Evolutionary conservation across 805 yeast species (phyloP), one percentile per base, ranked within the genome.

Genomic region (Candida quercuum): DNA sequence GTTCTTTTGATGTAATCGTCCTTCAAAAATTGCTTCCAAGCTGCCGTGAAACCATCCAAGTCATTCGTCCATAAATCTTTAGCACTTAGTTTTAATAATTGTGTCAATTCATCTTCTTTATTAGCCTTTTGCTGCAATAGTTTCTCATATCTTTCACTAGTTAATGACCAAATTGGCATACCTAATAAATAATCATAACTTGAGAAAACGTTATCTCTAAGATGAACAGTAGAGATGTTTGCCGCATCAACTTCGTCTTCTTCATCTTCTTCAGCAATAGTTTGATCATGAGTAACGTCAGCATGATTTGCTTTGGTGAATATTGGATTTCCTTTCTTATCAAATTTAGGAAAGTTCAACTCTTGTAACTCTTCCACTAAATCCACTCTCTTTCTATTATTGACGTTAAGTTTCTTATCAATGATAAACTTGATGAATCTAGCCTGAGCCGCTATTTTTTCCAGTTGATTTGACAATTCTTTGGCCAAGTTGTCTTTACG

Each of bases 161-260:
- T 91, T 55, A 93, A 74, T 27, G 96, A 83, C 93, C 96, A 87
- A 46, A 93, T 80, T 25, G 88, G 76, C 96, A 93, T 85, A 37
- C 93, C 94, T 37, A 93, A 69, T 45, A 93, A 69, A 51, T 93
- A 93, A 53, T 93, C 98, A 60, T 78, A 91, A 6, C 81, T 69
- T 9, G 87, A 75, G 36, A 71, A 70, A 13, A 74, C 63, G 18
- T 78, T 81, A 35, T 54, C 73, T 59, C 59, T 67, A 13, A 62
- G 59, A 33, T 67, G 69, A n/a, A 64, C 60, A 11, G 49, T 64
- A 13, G 59, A 56, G 28, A 59, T 61, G 8, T 48, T 60, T 20
- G 54, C 69, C 15, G 50, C 54, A 6, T 59, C 70, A 12, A 64
- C 76, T 14, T 64, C 77, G 9, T 50, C 67, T 18, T 56, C 64